These are phyloP conservation scores for Fusarium sp. DNA, from an alignment of 2,329 filamentous ascomycete species.

Conservation along the genomic window DNA sequence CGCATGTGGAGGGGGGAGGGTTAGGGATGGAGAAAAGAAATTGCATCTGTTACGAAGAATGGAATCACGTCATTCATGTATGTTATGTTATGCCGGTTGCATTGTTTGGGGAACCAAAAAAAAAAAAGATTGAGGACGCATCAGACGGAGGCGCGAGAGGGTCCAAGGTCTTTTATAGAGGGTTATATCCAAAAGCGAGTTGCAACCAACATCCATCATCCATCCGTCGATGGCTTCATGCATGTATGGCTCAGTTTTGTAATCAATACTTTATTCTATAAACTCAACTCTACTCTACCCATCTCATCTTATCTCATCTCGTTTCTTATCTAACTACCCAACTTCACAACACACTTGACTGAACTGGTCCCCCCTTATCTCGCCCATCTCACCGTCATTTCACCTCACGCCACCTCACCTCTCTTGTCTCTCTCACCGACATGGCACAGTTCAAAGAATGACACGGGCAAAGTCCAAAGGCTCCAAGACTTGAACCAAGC, in stretches of 20 bases:
- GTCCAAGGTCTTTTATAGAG: slow-evolving; percentile 15
- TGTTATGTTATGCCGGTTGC: slow-evolving; percentile 18
- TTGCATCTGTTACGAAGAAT: slow-evolving; percentile 11
- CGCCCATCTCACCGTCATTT: neutral
- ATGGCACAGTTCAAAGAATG: neutral
- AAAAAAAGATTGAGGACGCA: slow-evolving; percentile 17
- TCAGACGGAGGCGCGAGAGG: slow-evolving; percentile 1
- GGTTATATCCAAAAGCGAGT: slow-evolving; percentile 19
- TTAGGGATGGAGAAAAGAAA: slow-evolving; percentile 8
- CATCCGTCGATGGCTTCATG: neutral
- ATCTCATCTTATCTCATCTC: neutral
- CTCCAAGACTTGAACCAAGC: slow-evolving; percentile 36
- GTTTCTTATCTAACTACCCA: too few species aligned
- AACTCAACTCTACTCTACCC: neutral
- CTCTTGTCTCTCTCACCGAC: neutral
- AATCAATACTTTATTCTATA: neutral
- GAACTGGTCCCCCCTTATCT: neutral
- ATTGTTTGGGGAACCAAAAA: slow-evolving; percentile 16
- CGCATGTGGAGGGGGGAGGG: neutral
- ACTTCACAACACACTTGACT: neutral
- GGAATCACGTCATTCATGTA: neutral
- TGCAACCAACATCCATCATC: slow-evolving; percentile 8
- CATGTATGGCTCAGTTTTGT: neutral
- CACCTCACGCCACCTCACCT: neutral
- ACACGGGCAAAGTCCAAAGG: neutral